Evolutionary conservation across 371 early-diverging fungal species (phyloP), one percentile per base, ranked within the genome.

Genomic region (Rhizopus sp.): DNA sequence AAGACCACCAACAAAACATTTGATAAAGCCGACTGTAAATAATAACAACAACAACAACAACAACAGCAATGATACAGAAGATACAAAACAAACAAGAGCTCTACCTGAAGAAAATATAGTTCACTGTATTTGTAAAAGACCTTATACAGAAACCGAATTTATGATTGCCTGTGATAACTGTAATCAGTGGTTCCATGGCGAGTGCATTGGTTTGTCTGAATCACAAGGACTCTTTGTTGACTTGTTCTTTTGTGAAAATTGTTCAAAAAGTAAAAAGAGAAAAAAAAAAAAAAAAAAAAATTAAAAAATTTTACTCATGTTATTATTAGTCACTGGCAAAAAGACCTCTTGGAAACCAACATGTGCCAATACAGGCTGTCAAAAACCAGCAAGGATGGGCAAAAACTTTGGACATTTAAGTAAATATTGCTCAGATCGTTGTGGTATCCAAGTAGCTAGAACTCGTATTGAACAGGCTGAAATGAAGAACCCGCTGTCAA

Each of bases 91-190:
- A 16, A 16, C 57, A 57, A 58, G 59, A 31, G 58, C 63, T 35
- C 35, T 46, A 37, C 32, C 47, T 35, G 30, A 45, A n/a, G 51
- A 55, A 30, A 59, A 37, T 16, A 50, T 30, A 1, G 62, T 78
- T 8, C 79, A 81, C 38, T 84, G 84, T 50, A 70, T 79, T 32
- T 84, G 84, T 55, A 74, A 70, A 41, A 69, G 72, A 16, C 75
- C 70, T 0, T 77, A 82, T 55, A 76, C 80, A 53, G 65, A 59
- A 7, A 63, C 65, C 12, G 60, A 76, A 39, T 84, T 84, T 48
- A 82, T 82, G 82, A 81, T 84, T 69, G 80, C 75, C 4, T 84
- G 84, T 53, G 84, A 84, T 39, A 72, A 67, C 40, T 84, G 84
- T 56, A 76, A 78, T 50, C 77, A 74, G 49, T 84, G 84, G 84